These are phyloP conservation scores for Fusarium poae DNA, from an alignment of 2,329 filamentous ascomycete genomes.

Conservation along the genomic window DNA sequence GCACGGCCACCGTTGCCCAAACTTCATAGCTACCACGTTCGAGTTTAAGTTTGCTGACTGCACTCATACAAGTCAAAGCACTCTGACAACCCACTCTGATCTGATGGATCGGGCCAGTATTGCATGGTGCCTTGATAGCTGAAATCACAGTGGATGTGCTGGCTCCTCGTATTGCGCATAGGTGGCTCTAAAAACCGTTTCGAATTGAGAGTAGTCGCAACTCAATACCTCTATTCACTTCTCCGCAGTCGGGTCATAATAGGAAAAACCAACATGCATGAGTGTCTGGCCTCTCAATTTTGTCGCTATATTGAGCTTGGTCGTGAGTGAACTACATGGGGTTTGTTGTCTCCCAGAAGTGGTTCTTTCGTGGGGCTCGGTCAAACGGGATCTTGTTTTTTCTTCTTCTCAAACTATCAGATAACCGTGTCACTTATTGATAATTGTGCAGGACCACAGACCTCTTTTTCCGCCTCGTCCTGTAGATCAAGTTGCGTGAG, in stretches of 20 bases:
- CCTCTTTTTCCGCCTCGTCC: background rate
- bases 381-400: background rate
- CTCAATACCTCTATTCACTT: background rate
- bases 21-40: background rate
- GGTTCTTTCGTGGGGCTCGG: background rate
- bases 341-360: background rate
- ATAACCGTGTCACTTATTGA: background rate
- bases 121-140: background rate
- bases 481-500: background rate
- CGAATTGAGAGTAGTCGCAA: background rate
- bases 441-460: slow-evolving; percentile 20
- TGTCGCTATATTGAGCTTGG: background rate
- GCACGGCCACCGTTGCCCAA: background rate
- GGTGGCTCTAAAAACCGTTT: background rate
- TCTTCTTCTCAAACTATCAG: background rate
- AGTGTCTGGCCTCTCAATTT: background rate
- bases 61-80: background rate
- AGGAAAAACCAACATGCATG: background rate
- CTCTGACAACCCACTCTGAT: background rate
- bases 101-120: background rate
- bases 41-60: background rate
- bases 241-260: background rate
- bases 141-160: background rate
- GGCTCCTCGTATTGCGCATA: background rate
- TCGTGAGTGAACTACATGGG: background rate